Conservation (phyloP, 306 rosid species). For the Elaeagnus macrophylla region DNA sequence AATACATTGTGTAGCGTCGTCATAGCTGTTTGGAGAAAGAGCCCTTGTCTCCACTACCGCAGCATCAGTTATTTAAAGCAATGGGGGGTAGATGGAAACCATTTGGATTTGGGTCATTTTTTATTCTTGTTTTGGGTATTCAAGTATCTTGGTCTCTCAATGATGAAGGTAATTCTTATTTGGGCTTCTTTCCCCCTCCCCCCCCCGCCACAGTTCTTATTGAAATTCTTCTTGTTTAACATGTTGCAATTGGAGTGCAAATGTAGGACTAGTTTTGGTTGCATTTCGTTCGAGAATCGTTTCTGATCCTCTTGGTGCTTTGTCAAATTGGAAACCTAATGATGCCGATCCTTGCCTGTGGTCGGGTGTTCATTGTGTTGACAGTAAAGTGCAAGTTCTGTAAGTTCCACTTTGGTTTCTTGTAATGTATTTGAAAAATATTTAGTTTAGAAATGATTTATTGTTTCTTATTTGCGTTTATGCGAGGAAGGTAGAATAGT, state of each 20-base stretch:
- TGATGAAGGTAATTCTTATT: conserved; percentile 56
- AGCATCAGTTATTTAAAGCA: conserved; percentile 46
- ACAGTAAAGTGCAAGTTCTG: conserved; percentile 57
- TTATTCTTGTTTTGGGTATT: conserved; percentile 35
- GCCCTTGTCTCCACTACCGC: conserved; percentile 24
- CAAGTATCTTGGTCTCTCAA: conserved; percentile 45
- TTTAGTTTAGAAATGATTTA: neutral
- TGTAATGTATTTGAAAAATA: conserved; percentile 3
- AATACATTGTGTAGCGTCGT: conserved; percentile 28
- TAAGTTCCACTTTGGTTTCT: conserved; percentile 33
- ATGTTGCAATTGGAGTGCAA: conserved; percentile 17
- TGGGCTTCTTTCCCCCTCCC: no score
- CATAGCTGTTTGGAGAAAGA: conserved; percentile 26
- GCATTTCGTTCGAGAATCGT: conserved; percentile 45
- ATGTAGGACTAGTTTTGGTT: conserved; percentile 54
- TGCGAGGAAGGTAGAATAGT: neutral
- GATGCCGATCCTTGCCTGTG: conserved; percentile 64
- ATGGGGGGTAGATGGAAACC: conserved; percentile 67
- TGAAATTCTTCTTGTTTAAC: neutral
- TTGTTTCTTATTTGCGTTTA: neutral
- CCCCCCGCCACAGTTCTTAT: neutral
- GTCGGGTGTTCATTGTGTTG: conserved; percentile 60
- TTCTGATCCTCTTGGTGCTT: conserved; percentile 50
- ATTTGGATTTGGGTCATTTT: conserved; percentile 43
- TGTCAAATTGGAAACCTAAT: conserved; percentile 61